These are phyloP conservation scores for Batrachochytrium dendrobatidis DNA, from an alignment of 371 early-diverging fungal species.

Conservation along the genomic window DNA sequence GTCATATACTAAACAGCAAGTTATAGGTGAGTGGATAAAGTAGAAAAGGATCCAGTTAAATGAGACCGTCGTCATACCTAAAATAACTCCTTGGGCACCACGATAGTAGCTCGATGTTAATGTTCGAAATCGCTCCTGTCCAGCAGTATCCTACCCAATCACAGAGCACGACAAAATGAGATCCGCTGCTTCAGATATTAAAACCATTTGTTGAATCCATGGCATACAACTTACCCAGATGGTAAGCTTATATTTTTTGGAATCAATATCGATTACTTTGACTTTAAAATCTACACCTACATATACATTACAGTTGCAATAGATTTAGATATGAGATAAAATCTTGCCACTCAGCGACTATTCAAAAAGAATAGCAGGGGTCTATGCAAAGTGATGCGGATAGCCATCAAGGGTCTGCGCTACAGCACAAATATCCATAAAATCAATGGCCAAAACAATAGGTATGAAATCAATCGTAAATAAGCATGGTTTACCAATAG, in stretches of 20 bases:
- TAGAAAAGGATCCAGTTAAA: too few relatives aligned
- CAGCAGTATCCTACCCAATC: conserved; percentile 96
- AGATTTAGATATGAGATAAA: conserved; percentile 13
- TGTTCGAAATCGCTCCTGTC: conserved; percentile 99
- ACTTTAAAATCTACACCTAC: conserved; percentile 99
- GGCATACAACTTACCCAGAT: conserved; percentile 72
- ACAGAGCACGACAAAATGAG: not conserved
- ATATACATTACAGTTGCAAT: not conserved
- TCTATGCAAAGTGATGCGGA: too few relatives aligned
- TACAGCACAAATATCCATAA: too few relatives aligned
- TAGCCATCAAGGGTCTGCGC: too few relatives aligned
- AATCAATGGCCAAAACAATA: too few relatives aligned
- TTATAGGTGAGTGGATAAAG: conserved; percentile 4
- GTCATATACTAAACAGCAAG: conserved; percentile 89
- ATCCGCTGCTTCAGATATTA: not conserved
- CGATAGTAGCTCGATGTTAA: conserved; percentile 98
- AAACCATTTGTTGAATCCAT: not conserved
- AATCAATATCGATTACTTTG: conserved; percentile 86
- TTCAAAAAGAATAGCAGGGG: conserved; percentile 5
- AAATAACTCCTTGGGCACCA: conserved; percentile 97
- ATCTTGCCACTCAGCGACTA: conserved; percentile 5
- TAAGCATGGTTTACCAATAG: conserved; percentile 88
- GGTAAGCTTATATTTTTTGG: conserved; percentile 91
- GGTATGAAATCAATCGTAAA: too few relatives aligned
- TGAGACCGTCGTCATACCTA: conserved; percentile 61